Base-by-base conservation (phyloP, 2,329 filamentous ascomycete species). In the Venturia carpophila region DNA sequence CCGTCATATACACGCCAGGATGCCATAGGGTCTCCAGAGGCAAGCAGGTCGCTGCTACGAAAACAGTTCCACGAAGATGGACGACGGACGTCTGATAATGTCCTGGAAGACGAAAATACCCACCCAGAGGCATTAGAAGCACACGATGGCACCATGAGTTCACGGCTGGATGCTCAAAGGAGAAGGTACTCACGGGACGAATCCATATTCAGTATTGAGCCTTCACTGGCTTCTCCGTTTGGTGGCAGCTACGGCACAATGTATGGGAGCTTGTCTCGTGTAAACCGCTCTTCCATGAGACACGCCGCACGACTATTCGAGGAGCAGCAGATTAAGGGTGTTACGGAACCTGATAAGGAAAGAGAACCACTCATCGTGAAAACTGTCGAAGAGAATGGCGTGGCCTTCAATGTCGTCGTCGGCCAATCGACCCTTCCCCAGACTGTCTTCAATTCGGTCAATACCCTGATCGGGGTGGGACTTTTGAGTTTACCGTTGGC, bases 361-460 rank as follows among this genome's bases (percentile, higher is more conserved):
- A 73, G 76, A n/a, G 86, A 90, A 69, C 90, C 91, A 1, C 82
- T 97, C 65, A 78, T 96, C n/a, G 87, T 97, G 64, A 93, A 92
- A 77, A 89, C 92, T 75, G 84, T 96, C 15, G 90, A 95, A 73
- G 90, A 94, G 68, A 81, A 84, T 70, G 91, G 94, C 69, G 91
- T 94, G 52, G 84, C 93, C 60, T 85, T 96, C 65, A 84, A 93
- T 70, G 84, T 93, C 2, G 87, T 96, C 2, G 89, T 96, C 67
- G 93, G 93, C 47, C 92, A 95, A 78, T 96, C 91, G n/a, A 99
- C 93, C 0, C 81, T 97, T 19, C 92, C 92, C 0, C 93, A 97
- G 78, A 97, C 93, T 7, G 84, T 97, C 68, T 96, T 97, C 81
- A 99, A 99, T 77, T 95, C 91, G 3, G 93, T 93, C 73, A 96